Conservation (phyloP, 139 green algal genomes). For the Volvox africanus region DNA sequence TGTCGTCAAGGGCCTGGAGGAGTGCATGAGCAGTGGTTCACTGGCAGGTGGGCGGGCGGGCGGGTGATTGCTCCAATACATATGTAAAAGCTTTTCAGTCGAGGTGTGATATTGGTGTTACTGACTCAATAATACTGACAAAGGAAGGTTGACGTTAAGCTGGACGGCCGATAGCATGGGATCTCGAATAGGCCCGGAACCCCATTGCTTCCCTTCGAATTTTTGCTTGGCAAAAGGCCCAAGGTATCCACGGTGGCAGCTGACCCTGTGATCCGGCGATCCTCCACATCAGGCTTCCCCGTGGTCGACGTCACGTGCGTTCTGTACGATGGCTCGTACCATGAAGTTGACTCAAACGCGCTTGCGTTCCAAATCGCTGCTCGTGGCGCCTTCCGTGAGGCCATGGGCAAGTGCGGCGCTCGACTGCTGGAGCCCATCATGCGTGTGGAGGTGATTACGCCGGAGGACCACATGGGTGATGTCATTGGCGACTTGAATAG, state of each 20-base stretch:
- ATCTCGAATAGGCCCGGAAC: too few relatives aligned
- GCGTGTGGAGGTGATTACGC: slow-evolving; percentile 95
- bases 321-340: slow-evolving; percentile 96
- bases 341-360: slow-evolving; percentile 98
- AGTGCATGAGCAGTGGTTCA: slow-evolving; percentile 91
- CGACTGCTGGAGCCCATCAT: slow-evolving; percentile 98
- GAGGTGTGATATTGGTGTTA: too few relatives aligned
- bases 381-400: slow-evolving; percentile 87
- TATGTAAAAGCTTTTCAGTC: too few relatives aligned
- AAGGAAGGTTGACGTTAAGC: too few relatives aligned
- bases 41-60: slow-evolving; percentile 71
- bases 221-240: too few relatives aligned
- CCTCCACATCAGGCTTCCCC: slow-evolving; percentile 82
- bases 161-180: too few relatives aligned
- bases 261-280: too few relatives aligned
- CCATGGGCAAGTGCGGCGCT: slow-evolving; percentile 92
- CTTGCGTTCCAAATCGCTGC: slow-evolving; percentile 99
- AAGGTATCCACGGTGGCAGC: too few relatives aligned
- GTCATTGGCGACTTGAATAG: slow-evolving; percentile 99
- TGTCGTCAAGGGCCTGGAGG: slow-evolving; percentile 96
- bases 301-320: slow-evolving; percentile 93
- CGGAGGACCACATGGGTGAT: slow-evolving; percentile 97
- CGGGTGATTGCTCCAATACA: too few relatives aligned
- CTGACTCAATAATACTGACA: too few relatives aligned
- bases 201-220: too few relatives aligned